These are phyloP conservation scores for Nakazawaea holstii DNA, from an alignment of 805 yeast genomes.

Conservation along the genomic window DNA sequence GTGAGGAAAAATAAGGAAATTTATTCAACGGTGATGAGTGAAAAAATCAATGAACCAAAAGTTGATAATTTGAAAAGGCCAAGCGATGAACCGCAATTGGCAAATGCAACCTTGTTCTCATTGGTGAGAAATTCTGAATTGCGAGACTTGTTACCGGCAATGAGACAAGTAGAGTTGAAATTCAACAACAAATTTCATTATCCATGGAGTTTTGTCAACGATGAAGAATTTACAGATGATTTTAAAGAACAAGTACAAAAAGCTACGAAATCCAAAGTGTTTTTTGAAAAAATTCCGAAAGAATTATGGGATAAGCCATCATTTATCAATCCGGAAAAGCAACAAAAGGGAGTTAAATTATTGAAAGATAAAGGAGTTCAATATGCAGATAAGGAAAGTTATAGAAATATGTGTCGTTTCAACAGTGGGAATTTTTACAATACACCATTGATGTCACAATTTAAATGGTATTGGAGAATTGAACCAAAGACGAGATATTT, in stretches of 20 bases:
- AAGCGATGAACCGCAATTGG: constrained; percentile 24
- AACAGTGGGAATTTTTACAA: constrained; percentile 62
- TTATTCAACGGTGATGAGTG: constrained; percentile 30
- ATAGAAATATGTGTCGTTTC: constrained; percentile 84
- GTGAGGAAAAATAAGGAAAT: constrained; percentile 31
- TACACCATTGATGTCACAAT: constrained; percentile 55
- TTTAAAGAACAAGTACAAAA: constrained; percentile 49
- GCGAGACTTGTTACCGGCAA: constrained; percentile 38
- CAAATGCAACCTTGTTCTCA: constrained; percentile 63
- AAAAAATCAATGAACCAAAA: constrained; percentile 44
- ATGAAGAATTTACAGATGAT: constrained; percentile 74
- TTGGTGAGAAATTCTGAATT: constrained; percentile 58
- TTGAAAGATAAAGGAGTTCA: constrained; percentile 40
- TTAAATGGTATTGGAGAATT: constrained; percentile 73
- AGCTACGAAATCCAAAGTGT: constrained; percentile 20
- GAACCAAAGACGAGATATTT: constrained; percentile 70
- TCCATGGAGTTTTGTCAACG: constrained; percentile 92
- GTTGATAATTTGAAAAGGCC: constrained; percentile 26
- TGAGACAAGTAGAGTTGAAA: constrained; percentile 43
- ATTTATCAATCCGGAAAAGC: constrained; percentile 30
- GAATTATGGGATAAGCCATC: constrained; percentile 45
- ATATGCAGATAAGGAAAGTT: constrained; percentile 56
- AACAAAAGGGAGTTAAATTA: constrained; percentile 30
- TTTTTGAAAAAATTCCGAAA: constrained; percentile 36
- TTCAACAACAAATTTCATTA: constrained; percentile 79